phyloP scores from a whole-genome alignment of 1,139 yeast species.

The Pichia sp. region DNA sequence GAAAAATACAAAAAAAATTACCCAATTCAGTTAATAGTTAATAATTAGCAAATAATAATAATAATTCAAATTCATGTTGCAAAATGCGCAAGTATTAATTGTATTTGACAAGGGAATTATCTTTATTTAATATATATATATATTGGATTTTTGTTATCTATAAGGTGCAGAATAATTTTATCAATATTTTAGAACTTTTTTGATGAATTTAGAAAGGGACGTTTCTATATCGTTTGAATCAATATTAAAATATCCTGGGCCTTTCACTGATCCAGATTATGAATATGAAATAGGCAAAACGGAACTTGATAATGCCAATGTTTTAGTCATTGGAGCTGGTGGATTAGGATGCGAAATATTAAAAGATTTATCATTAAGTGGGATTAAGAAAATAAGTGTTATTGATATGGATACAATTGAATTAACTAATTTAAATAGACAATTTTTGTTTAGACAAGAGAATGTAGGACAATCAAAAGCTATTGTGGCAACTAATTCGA shows the following conservation, averaged over 20 bases:
- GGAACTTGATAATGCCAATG: slow-evolving; percentile 31
- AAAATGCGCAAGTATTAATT: too few species aligned
- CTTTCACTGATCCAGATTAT: slow-evolving; percentile 28
- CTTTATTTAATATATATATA: too few species aligned
- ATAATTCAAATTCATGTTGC: too few species aligned
- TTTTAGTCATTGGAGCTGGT: slow-evolving; percentile 81
- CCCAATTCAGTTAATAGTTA: too few species aligned
- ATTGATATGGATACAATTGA: slow-evolving; percentile 97
- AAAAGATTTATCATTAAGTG: slow-evolving; percentile 73
- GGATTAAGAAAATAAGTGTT: slow-evolving; percentile 68
- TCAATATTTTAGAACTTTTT: too few species aligned
- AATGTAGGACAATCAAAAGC: slow-evolving; percentile 86
- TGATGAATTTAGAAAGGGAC: background rate
- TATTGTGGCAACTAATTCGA: slow-evolving; percentile 62
- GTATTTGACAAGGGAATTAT: too few species aligned
- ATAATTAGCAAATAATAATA: too few species aligned
- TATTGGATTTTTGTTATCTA: too few species aligned
- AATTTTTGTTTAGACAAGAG: slow-evolving; percentile 69
- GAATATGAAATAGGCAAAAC: slow-evolving; percentile 15
- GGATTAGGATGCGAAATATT: slow-evolving; percentile 93
- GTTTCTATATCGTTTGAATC: slow-evolving; percentile 5
- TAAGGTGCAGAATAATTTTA: too few species aligned
- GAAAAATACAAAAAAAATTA: background rate
- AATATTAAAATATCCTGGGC: slow-evolving; percentile 21
- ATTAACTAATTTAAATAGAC: slow-evolving; percentile 84